Evolutionary conservation across 1,284 basidiomycete genomes (phyloP).

Genomic region (Cutaneotrichosporon cutaneum): DNA sequence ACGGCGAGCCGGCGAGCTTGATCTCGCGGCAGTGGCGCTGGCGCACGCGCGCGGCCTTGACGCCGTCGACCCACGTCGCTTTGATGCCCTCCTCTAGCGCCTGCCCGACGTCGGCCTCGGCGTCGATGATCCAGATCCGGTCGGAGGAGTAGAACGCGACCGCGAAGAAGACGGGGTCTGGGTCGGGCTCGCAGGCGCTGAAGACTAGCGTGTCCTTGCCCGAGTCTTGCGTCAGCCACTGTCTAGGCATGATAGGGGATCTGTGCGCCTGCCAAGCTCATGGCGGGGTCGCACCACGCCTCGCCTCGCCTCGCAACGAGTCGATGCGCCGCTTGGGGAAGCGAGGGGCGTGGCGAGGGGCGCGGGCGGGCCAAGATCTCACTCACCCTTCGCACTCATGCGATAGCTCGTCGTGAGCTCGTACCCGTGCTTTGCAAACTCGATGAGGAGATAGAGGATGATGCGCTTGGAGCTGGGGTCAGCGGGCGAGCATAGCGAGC

Average conservation of each 20-base stretch:
- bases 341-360: neutral
- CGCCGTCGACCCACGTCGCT: conserved; percentile 44
- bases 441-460: conserved; percentile 44
- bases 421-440: conserved; percentile 44
- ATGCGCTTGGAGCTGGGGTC: conserved; percentile 43
- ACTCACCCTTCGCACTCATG: conserved; percentile 44
- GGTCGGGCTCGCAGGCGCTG: conserved; percentile 39
- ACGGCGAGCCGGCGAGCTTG: conserved; percentile 42
- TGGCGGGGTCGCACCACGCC: neutral
- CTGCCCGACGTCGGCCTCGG: conserved; percentile 47
- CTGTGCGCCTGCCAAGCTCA: neutral
- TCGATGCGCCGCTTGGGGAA: neutral
- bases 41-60: conserved; percentile 43
- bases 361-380: neutral
- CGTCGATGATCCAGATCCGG: conserved; percentile 50
- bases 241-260: too few species aligned
- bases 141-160: conserved; percentile 46
- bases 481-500: neutral
- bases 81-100: conserved; percentile 48
- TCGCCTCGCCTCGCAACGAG: neutral
- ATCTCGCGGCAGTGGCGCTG: conserved; percentile 50
- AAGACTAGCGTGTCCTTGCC: conserved; percentile 50
- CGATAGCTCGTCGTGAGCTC: conserved; percentile 39
- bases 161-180: conserved; percentile 48
- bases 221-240: conserved; percentile 32